Percentiles rank a stretch among this genome's conserved stretches.
These are phyloP conservation scores for Trypanosoma rangeli DNA, from an alignment of 208 protist species.

Conservation along the genomic window DNA sequence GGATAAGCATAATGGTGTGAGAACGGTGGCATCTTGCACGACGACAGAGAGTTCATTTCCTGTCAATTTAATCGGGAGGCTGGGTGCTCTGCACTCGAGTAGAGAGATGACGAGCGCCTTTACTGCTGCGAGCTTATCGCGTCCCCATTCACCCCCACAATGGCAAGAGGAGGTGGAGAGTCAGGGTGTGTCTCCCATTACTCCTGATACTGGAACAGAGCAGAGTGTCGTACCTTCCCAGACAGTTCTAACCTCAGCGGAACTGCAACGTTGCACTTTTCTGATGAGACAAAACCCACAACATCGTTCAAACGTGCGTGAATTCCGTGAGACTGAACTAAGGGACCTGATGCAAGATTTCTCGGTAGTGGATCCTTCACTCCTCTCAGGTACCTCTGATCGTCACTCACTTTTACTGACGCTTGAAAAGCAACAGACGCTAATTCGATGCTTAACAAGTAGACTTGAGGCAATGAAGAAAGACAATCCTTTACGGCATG, in stretches of 20 bases:
- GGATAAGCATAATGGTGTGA: not conserved
- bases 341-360: not conserved
- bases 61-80: not conserved
- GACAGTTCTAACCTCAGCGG: not conserved
- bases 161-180: not conserved
- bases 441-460: slow-evolving; percentile 37
- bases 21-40: slow-evolving; percentile 1
- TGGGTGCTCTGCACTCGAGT: not conserved
- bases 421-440: slow-evolving; percentile 40
- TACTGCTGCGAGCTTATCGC: not conserved
- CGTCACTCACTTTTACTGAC: slow-evolving; percentile 30
- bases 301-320: not conserved
- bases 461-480: slow-evolving; percentile 11
- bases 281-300: not conserved
- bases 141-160: not conserved
- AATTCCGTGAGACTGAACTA: not conserved
- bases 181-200: slow-evolving; percentile 5
- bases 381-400: not conserved
- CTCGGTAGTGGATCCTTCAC: not conserved
- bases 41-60: slow-evolving; percentile 14
- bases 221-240: not conserved
- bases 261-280: not conserved
- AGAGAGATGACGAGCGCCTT: not conserved
- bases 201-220: slow-evolving; percentile 3
- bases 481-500: not conserved